Percentiles rank a stretch among this genome's conserved stretches.
Conservation (phyloP, 2,329 filamentous ascomycete species). For the Cladosporium cucumerinum region DNA sequence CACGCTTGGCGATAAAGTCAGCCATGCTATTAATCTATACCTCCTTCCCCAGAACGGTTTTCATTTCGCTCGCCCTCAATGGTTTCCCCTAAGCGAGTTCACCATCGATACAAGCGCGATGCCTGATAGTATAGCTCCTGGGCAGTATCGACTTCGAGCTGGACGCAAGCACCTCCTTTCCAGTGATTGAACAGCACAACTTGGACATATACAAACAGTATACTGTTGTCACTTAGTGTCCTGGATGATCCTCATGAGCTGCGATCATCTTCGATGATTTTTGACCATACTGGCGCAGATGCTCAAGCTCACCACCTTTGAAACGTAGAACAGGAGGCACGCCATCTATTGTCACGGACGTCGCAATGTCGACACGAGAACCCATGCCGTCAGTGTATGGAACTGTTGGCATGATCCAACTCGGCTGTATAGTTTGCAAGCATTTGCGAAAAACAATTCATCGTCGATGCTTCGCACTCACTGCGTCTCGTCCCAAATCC, state of each 20-base stretch:
- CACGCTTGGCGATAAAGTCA: neutral
- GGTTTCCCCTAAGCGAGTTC: neutral
- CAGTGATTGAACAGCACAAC: neutral
- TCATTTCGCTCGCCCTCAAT: neutral
- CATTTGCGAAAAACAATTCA: neutral
- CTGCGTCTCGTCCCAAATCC: no score
- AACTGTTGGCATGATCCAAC: neutral
- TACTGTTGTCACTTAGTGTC: neutral
- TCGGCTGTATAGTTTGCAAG: neutral
- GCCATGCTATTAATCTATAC: conserved; percentile 1
- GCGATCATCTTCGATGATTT: neutral
- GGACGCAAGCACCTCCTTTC: neutral
- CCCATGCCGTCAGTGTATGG: neutral
- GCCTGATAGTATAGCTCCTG: neutral
- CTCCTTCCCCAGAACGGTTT: neutral
- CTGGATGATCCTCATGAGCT: neutral
- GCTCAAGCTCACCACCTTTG: neutral
- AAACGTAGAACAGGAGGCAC: neutral
- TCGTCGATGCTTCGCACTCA: neutral
- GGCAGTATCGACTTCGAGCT: neutral
- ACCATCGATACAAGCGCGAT: neutral
- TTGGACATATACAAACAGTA: neutral
- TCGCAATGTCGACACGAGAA: neutral
- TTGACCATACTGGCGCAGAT: neutral
- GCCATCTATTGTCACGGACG: neutral